Percentiles rank a stretch among this genome's conserved stretches.
Conservation (phyloP, 169 alveolate genomes). For the Fabrea salina region DNA sequence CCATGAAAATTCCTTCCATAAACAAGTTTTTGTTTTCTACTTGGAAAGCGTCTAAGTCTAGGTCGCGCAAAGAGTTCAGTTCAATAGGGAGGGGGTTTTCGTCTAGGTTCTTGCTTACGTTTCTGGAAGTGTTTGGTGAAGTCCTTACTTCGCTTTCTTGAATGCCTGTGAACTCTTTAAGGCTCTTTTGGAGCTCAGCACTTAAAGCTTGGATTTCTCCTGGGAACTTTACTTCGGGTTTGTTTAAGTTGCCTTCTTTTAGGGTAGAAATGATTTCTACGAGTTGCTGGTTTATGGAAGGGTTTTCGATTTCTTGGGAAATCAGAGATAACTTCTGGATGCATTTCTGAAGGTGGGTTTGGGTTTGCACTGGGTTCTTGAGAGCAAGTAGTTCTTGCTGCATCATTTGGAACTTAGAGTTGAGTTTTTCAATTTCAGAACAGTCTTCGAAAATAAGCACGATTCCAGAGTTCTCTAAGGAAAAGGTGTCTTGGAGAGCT, state of each 20-base stretch:
- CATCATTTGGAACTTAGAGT: neutral
- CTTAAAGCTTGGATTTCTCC: neutral
- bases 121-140: too few relatives aligned
- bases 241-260: neutral
- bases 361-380: neutral
- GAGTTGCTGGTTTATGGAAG: neutral
- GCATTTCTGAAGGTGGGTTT: neutral
- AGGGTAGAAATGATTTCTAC: neutral
- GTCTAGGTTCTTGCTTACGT: too few relatives aligned
- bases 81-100: too few relatives aligned
- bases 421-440: neutral
- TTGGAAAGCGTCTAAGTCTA: neutral
- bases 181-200: neutral
- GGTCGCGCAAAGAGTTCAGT: neutral
- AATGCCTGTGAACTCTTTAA: neutral
- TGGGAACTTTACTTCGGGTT: neutral
- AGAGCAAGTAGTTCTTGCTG: neutral
- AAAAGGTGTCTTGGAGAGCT: neutral
- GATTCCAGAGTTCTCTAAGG: neutral
- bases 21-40: neutral
- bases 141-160: neutral
- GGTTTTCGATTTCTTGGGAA: neutral
- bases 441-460: conserved; percentile 11
- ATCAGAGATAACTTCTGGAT: neutral
- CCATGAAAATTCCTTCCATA: neutral